A percentile compares a stretch with the other conserved stretches of the same genome.
Conservation (phyloP, 176 grass and related monocot genomes). For the Pharus latifolius region DNA sequence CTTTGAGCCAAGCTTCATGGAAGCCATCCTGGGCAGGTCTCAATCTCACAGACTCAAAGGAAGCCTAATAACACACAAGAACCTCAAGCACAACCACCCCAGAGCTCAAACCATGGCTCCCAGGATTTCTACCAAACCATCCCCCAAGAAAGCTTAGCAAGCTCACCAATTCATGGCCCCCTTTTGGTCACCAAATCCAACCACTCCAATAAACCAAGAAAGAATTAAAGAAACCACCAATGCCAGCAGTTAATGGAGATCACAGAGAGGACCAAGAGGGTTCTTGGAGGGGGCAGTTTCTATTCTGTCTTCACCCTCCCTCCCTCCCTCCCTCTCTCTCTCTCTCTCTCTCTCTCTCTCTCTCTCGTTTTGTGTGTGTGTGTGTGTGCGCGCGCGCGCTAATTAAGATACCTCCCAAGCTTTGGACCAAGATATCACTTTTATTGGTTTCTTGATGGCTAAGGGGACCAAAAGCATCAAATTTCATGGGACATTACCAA, state of each 20-base stretch:
- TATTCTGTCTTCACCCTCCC: slow-evolving; percentile 34
- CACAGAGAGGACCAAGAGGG: background rate
- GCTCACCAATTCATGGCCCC: slow-evolving; percentile 16
- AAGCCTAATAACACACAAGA: background rate
- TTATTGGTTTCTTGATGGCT: background rate
- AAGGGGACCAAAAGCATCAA: background rate
- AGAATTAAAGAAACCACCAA: slow-evolving; percentile 25
- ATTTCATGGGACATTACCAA: background rate
- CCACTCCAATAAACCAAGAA: slow-evolving; percentile 31
- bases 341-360: background rate
- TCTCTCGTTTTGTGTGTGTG: background rate
- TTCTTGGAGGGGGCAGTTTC: slow-evolving; percentile 43
- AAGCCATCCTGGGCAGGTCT: slow-evolving; percentile 24
- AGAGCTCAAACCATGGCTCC: slow-evolving; percentile 31
- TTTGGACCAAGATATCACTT: too few species aligned
- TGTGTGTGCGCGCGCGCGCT: slow-evolving; percentile 9
- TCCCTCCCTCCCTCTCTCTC: background rate
- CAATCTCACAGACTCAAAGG: background rate
- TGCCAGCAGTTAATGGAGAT: slow-evolving; percentile 28
- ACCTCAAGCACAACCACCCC: background rate
- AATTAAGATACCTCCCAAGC: background rate
- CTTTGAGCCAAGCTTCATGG: slow-evolving; percentile 74
- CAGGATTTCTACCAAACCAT: background rate
- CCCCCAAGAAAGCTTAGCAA: background rate
- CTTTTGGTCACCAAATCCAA: slow-evolving; percentile 30